Evolutionary conservation across 495 filamentous ascomycete genomes (phyloP).

Genomic region (Trichoderma gamsii): DNA sequence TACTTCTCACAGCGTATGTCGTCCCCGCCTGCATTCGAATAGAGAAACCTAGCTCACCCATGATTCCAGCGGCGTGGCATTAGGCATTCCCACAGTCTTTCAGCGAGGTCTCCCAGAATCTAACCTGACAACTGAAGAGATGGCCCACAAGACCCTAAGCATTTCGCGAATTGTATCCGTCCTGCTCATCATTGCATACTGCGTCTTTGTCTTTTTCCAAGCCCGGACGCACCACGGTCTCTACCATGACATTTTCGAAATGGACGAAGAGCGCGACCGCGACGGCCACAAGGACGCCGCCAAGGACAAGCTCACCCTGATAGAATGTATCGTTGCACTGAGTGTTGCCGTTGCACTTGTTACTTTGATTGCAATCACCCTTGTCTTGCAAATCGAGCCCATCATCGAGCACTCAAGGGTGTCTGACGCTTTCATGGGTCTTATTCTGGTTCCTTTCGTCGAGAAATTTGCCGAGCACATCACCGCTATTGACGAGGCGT

Average conservation of each 20-base stretch:
- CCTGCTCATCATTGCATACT: slow-evolving; percentile 72
- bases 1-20: slow-evolving; percentile 69
- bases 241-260: slow-evolving; percentile 55
- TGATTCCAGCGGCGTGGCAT: slow-evolving; percentile 55
- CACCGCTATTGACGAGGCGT: slow-evolving; percentile 87
- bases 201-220: slow-evolving; percentile 76
- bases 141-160: slow-evolving; percentile 48
- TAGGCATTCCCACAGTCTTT: slow-evolving; percentile 79
- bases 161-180: slow-evolving; percentile 74
- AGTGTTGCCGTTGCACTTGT: slow-evolving; percentile 65
- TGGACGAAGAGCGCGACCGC: slow-evolving; percentile 63
- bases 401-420: slow-evolving; percentile 60
- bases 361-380: slow-evolving; percentile 69
- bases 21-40: not conserved
- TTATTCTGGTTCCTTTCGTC: slow-evolving; percentile 75
- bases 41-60: not conserved
- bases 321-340: slow-evolving; percentile 67
- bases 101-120: slow-evolving; percentile 47
- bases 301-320: slow-evolving; percentile 69
- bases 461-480: slow-evolving; percentile 91
- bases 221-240: slow-evolving; percentile 75
- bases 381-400: slow-evolving; percentile 72
- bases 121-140: slow-evolving; percentile 29
- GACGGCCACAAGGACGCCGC: slow-evolving; percentile 59
- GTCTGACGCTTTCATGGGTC: slow-evolving; percentile 72